Evolutionary conservation across 2,329 filamentous ascomycete genomes (phyloP).

Genomic region (Cytospora paraplurivora): DNA sequence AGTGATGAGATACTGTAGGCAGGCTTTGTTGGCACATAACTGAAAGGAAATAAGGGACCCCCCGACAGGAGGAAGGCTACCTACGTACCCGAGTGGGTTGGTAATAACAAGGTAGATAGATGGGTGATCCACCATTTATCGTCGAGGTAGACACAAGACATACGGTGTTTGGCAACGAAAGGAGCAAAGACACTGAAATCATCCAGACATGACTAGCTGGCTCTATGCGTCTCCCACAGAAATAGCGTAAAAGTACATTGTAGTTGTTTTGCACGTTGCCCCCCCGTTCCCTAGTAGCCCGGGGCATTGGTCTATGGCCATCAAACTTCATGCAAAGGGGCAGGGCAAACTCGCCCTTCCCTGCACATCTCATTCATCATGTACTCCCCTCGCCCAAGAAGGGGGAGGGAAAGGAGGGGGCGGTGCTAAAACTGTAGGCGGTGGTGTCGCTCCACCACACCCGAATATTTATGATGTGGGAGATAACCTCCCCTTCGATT

Average conservation of each 20-base stretch:
- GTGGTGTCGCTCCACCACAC: not conserved
- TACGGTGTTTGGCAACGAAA: not conserved
- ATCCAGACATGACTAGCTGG: not conserved
- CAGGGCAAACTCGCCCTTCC: not conserved
- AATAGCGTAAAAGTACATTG: constrained; percentile 1
- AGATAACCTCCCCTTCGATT: not conserved
- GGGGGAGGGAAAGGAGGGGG: not conserved
- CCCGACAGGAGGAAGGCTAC: no score
- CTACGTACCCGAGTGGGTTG: no score
- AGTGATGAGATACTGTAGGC: no score
- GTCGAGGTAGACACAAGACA: not conserved
- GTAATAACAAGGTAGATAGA: no score
- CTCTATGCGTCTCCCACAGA: not conserved
- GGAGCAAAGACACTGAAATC: not conserved
- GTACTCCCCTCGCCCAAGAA: not conserved
- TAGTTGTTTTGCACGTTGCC: not conserved
- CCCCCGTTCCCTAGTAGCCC: not conserved
- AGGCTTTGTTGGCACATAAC: no score
- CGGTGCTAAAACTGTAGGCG: not conserved
- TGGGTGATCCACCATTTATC: no score
- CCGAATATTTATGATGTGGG: not conserved
- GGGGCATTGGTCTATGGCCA: not conserved
- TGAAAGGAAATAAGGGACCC: no score
- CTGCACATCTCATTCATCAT: not conserved
- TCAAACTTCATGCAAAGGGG: not conserved